phyloP scores from a whole-genome alignment of 495 filamentous ascomycete species.

The Penicillium dipodomyicola region DNA sequence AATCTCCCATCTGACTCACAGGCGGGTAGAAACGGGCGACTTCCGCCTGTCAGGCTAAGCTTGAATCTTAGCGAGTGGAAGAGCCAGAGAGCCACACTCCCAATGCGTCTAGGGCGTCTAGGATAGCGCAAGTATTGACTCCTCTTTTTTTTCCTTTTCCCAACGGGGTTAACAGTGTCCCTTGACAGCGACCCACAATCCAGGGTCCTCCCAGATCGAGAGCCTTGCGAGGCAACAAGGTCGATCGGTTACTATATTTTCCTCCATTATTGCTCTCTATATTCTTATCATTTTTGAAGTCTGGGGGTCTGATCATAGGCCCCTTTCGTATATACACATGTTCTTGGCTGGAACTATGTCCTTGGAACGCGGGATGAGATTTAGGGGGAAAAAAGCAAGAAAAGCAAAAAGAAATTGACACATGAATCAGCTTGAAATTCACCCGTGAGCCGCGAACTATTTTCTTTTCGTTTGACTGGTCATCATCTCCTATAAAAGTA shows the following conservation, averaged over 20 bases:
- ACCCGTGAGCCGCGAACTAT: too few relatives aligned
- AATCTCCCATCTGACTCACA: conserved; percentile 21
- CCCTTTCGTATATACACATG: conserved; percentile 1
- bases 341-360: conserved; percentile 4
- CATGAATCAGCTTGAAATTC: neutral
- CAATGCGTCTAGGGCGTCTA: conserved; percentile 1
- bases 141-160: conserved; percentile 7
- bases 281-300: neutral
- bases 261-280: neutral
- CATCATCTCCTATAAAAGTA: neutral
- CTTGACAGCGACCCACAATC: conserved; percentile 19
- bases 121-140: conserved; percentile 9
- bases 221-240: conserved; percentile 11
- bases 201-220: conserved; percentile 15
- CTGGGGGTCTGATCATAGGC: neutral
- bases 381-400: neutral
- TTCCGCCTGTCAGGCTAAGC: conserved; percentile 16
- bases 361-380: conserved; percentile 3
- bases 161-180: conserved; percentile 12
- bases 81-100: neutral
- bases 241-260: conserved; percentile 7
- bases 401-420: too few relatives aligned
- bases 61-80: conserved; percentile 9
- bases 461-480: neutral
- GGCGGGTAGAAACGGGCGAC: conserved; percentile 25